Base-by-base conservation (phyloP, 179 eudicot genomes). In the Gypsophila paniculata region DNA sequence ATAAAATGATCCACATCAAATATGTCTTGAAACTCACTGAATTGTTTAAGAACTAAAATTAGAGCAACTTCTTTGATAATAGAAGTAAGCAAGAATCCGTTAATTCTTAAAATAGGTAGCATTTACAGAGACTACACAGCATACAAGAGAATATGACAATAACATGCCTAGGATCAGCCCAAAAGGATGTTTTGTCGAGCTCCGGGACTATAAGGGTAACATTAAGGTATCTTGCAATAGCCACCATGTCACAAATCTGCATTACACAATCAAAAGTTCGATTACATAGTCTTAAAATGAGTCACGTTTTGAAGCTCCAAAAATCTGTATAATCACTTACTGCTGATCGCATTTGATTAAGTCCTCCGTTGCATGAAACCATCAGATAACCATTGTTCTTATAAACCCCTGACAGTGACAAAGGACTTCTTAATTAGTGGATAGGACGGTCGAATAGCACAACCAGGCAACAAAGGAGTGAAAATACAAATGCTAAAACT, bases 91-190 rank as follows among this genome's bases (percentile, higher is more conserved):
- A 12, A 17, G 21, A 38, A 9, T 25, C 4, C 12, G 8, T 17
- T 42, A 36, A 59, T 17, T 9, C 59, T 34, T 38, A 63, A 44
- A 39, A 61, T 13, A 72, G 7, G 34, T 10, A 8, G 34, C 59
- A 77, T 52, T 61, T 52, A 14, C 34, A 72, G 70, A 65, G 64
- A 69, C 70, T 71, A 67, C 70, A 71, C 51, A 77, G 76, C 73
- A 72, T 69, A 51, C 72, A 80, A 83, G 73, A 77, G 48, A 80
- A 70, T 61, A 62, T 72, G 71, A 77, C 62, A 73, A 54, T 62
- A 74, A 76, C 84, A 83, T 81, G 83, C 87, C 87, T 85, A 60
- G 85, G 88, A 80, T 85, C 88, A 69, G 85, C 85, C 88, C 85
- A 82, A 75, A 85, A 85, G n/a, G 88, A 82, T 18, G 85, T 80